A percentile compares a stretch with the other conserved stretches of the same genome.
These are phyloP conservation scores for Globisporangium canariense DNA, from an alignment of 352 stramenopile species.

Conservation along the genomic window DNA sequence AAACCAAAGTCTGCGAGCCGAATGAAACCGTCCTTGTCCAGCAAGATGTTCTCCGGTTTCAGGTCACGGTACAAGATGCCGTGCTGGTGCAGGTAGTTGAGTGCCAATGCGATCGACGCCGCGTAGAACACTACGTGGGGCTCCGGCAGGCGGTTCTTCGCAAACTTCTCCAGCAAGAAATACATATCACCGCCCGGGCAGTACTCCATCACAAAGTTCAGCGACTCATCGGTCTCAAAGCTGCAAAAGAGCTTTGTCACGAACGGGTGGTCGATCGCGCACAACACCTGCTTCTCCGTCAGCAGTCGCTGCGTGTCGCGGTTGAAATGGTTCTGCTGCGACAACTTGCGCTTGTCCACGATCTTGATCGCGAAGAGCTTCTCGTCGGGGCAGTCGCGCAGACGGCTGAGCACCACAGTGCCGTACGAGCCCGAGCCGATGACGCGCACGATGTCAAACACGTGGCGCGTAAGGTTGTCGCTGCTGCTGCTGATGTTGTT, in stretches of 20 bases:
- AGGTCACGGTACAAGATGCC: constrained; percentile 88
- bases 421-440: constrained; percentile 78
- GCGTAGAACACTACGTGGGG: constrained; percentile 94
- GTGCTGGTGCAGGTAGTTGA: constrained; percentile 84
- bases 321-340: constrained; percentile 20
- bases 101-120: constrained; percentile 94
- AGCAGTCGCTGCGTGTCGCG: constrained; percentile 78
- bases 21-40: constrained; percentile 89
- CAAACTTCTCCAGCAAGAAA: constrained; percentile 88
- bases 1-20: constrained; percentile 85
- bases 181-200: constrained; percentile 96
- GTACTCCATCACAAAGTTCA: constrained; percentile 99
- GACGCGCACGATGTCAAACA: constrained; percentile 72
- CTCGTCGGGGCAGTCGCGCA: constrained; percentile 31
- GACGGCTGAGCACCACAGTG: constrained; percentile 61
- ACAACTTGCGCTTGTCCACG: constrained; percentile 71
- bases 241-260: constrained; percentile 96
- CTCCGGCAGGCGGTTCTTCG: constrained; percentile 93
- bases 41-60: constrained; percentile 90
- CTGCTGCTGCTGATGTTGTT: constrained; percentile 8
- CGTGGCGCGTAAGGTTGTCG: constrained; percentile 25
- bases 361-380: constrained; percentile 72
- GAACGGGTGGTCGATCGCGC: constrained; percentile 94
- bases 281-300: constrained; percentile 97
- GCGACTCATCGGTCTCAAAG: constrained; percentile 88